Evolutionary conservation across 768 basidiomycete genomes (phyloP), one percentile per base, ranked within the genome.

Genomic region (Mycena epipterygia): DNA sequence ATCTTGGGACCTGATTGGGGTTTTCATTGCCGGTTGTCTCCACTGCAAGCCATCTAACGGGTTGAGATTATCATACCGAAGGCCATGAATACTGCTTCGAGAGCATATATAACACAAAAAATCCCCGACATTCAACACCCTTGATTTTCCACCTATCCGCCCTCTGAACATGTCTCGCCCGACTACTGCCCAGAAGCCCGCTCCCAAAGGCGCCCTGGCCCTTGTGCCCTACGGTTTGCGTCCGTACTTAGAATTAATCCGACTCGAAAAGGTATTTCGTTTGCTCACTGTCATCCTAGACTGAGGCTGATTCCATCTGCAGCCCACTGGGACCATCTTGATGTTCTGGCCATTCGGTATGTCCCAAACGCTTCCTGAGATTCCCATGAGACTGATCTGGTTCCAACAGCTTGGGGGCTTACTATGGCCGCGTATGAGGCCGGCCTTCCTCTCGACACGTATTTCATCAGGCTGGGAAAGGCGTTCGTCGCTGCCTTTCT

Each of bases 281-380:
- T 21, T 0, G 5, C 11, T 2, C 19, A 5, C 13, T 27, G 21
- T 16, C 6, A 6, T 9, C 17, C 7, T n/a, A n/a, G n/a, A 27
- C 11, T 21, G 0, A 32, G 21, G 48, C 61, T 33, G 44, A 49
- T 60, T 37, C 0, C 3, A 21, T 1, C 8, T 14, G 23, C 68
- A 88, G 87, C 86, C 86, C 7, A 87, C 85, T 37, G 87, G 87
- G 25, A 86, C 82, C 4, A 81, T 84, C 53, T 80, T 88, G 27
- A 85, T 87, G 84, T 88, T 87, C 76, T 88, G 86, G 86, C 86
- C 87, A 8, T 88, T 85, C 60, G 85, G 87, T 87, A 75, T 42
- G 77, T 60, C 44, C 41, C 33, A 7, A 12, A n/a, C n/a, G 41
- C 25, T 2, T 13, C 1, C 58, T n/a, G n/a, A n/a, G n/a, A n/a